Evolutionary conservation across 768 basidiomycete genomes (phyloP), one percentile per base, ranked within the genome.

Genomic region (Leccinellum rugosiceps): DNA sequence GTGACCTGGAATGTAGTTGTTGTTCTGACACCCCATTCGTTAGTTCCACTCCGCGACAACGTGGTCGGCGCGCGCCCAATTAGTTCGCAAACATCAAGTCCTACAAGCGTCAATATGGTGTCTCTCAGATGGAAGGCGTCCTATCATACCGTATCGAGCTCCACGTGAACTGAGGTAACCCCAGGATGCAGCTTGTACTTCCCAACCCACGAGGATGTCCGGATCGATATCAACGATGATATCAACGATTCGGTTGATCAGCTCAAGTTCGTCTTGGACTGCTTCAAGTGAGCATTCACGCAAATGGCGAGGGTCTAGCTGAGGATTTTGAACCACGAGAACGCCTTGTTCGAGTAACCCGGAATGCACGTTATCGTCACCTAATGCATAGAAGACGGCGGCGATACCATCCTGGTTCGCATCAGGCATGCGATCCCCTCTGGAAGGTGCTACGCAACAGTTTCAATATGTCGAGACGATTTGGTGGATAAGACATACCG

Each of bases 171-270:
- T 75, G 1, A 97, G 74, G 71, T 93, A 98, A 0, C 95, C 95
- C 96, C 97, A 99, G 6, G 92, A 94, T 3, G 81, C 78, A 19
- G 77, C 76, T 67, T 97, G 93, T 13, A 96, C 79, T 58, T 99
- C 96, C 92, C 94, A 98, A 15, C 96, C 96, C 0, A 84, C 80
- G 8, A 98, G 66, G 41, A 98, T 87, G 69, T 99, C 97, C 0
- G 97, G 97, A 74, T 98, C 94, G 61, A 92, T 75, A 1, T 84
- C 82, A 23, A 83, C 65, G 0, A 97, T 82, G 28, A 84, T 73
- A 67, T 98, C 94, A 26, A 91, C 76, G 7, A 92, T 63, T 32
- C 74, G 73, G 65, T 97, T 95, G 55, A 98, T 74, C 6, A 98
- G 74, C 21, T 94, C 92, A 11, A 92, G 74, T 73, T 99, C 97